These are phyloP conservation scores for Penicillium taxi DNA, from an alignment of 495 filamentous ascomycete genomes.

Conservation along the genomic window DNA sequence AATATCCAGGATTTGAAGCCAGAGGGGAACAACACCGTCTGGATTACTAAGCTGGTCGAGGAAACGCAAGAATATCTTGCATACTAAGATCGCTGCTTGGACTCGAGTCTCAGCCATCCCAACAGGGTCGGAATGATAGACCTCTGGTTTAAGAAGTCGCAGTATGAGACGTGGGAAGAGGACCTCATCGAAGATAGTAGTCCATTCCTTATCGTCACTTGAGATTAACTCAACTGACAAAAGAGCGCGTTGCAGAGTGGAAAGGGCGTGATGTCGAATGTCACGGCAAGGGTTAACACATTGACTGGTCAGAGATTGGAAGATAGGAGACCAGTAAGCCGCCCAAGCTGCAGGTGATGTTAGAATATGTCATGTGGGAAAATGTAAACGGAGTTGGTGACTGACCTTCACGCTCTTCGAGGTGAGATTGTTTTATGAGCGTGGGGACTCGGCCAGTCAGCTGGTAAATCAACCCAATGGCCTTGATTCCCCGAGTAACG, in stretches of 20 bases:
- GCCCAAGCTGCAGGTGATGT: conserved; percentile 64
- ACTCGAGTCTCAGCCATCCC: conserved; percentile 96
- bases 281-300: conserved; percentile 94
- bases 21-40: conserved; percentile 89
- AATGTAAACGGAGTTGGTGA: background rate
- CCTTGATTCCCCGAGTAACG: conserved; percentile 70
- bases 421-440: conserved; percentile 85
- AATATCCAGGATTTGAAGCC: conserved; percentile 86
- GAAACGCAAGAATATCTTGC: conserved; percentile 94
- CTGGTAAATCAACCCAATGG: conserved; percentile 69
- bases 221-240: conserved; percentile 73
- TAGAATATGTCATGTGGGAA: conserved; percentile 1
- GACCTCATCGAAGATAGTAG: conserved; percentile 86
- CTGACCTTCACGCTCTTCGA: conserved; percentile 77
- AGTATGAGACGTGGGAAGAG: conserved; percentile 92
- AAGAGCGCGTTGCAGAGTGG: conserved; percentile 78
- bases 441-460: conserved; percentile 73
- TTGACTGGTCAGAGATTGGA: conserved; percentile 77
- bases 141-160: conserved; percentile 85
- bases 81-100: conserved; percentile 81
- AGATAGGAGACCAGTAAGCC: conserved; percentile 95
- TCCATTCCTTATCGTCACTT: conserved; percentile 79
- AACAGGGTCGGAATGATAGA: conserved; percentile 82
- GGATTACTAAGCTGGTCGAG: conserved; percentile 74
- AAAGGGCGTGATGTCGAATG: conserved; percentile 80